Conservation (phyloP, 2,329 filamentous ascomycete species). For the Ceratocystis variospora region DNA sequence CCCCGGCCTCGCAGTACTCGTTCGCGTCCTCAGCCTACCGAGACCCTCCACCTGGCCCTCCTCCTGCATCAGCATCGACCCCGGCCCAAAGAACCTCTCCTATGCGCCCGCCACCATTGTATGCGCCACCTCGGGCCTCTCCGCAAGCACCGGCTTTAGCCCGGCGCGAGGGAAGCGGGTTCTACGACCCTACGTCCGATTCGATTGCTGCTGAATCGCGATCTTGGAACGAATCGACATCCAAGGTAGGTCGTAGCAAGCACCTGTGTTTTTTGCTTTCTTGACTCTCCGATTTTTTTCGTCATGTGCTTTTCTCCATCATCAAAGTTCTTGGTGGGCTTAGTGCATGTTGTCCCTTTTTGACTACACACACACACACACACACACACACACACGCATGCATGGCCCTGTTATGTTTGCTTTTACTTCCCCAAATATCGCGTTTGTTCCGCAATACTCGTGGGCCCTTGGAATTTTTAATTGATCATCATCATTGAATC, state of each 20-base stretch:
- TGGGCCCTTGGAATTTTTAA: neutral
- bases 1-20: slow-evolving; percentile 31
- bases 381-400: too few relatives aligned
- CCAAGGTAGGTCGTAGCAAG: slow-evolving; percentile 30
- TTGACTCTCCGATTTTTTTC: neutral
- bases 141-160: slow-evolving; percentile 25
- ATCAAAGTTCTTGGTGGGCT: too few relatives aligned
- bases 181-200: slow-evolving; percentile 43
- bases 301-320: neutral
- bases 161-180: slow-evolving; percentile 31
- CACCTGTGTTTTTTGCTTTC: neutral
- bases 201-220: slow-evolving; percentile 33
- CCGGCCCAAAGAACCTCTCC: slow-evolving; percentile 29
- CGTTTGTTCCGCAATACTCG: neutral
- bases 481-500: neutral
- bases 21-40: slow-evolving; percentile 20
- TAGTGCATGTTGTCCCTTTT: neutral
- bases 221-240: slow-evolving; percentile 35
- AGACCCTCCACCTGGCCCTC: slow-evolving; percentile 22
- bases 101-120: slow-evolving; percentile 17
- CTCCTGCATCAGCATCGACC: slow-evolving; percentile 34
- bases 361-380: too few relatives aligned
- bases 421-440: neutral
- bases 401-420: neutral
- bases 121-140: slow-evolving; percentile 21